Evolutionary conservation across 2,329 filamentous ascomycete genomes (phyloP), one percentile per base, ranked within the genome.

Genomic region (Xylaria arbuscula): DNA sequence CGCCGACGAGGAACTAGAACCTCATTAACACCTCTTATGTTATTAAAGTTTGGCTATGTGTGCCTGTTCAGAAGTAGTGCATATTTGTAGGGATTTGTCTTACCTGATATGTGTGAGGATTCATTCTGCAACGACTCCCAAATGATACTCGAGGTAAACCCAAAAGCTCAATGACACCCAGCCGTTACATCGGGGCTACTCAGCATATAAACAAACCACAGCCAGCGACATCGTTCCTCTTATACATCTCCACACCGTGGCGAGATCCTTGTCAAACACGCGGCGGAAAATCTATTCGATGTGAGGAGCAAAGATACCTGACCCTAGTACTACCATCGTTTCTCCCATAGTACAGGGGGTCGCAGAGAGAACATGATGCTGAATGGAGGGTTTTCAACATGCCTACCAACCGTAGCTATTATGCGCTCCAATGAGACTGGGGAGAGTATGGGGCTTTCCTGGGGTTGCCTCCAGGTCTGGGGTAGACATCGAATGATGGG

Each of bases 1-100:
- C 80, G 74, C 83, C 81, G 42, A 86, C 83, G 59, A 87, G 82
- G 73, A 86, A 86, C 79, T 87, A 74, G 17, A 22, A 10, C 15
- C 2, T 19, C 19, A 42, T 65, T 15, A 67, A 22, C 8, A 53
- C 22, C 63, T n/a, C 62, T 17, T 8, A 50, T 40, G 28, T 48
- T 6, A 10, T 13, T 45, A 53, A 28, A 24, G 10, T 36, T 19
- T 9, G 42, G 24, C 2, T 3, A 28, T 45, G 17, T 28, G 34
- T 22, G 38, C 32, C 45, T 38, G 15, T 34, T 68, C 45, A 54
- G 48, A 3, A 19, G 17, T 32, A 54, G 10, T 22, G n/a, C 19
- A n/a, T n/a, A 45, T 24, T 45, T 28, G 10, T 24, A 38, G 15
- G 47, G 15, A 36, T n/a, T 28, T 32, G 32, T 28, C 72, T 42